Evolutionary conservation across 228 moss, liverwort and hornwort species (phyloP).

Genomic region (Sphagnum fallax): DNA sequence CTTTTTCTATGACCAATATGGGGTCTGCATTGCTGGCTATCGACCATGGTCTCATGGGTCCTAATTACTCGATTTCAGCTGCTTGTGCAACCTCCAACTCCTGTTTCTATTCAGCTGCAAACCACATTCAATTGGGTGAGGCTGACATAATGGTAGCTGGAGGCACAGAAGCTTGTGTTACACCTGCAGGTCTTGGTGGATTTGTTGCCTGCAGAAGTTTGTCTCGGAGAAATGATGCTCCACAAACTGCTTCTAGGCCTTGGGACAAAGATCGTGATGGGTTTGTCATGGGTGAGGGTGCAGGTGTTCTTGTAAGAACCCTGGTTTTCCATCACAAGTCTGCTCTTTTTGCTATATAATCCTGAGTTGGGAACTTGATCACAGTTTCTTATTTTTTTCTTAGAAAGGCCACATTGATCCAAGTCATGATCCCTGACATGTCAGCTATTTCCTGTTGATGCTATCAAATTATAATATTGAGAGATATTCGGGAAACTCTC

Average conservation of each 20-base stretch:
- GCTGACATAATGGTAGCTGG: constrained; percentile 95
- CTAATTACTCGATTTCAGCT: constrained; percentile 85
- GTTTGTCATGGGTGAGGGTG: constrained; percentile 98
- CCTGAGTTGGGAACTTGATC: too few species aligned
- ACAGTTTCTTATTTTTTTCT: too few species aligned
- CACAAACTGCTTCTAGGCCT: constrained; percentile 83
- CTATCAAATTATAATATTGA: too few species aligned
- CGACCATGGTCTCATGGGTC: constrained; percentile 91
- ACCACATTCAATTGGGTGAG: constrained; percentile 90
- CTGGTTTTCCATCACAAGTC: neutral
- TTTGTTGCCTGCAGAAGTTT: constrained; percentile 93
- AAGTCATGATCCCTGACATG: too few species aligned
- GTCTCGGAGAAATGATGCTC: constrained; percentile 83
- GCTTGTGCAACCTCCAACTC: constrained; percentile 95
- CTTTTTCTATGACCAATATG: constrained; percentile 95
- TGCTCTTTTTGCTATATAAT: too few species aligned
- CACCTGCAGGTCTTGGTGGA: constrained; percentile 84
- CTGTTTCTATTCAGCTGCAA: constrained; percentile 96
- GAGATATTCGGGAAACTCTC: too few species aligned
- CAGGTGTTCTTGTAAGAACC: constrained; percentile 78
- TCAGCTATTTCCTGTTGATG: too few species aligned
- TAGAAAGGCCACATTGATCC: too few species aligned
- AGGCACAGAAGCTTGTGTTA: constrained; percentile 87
- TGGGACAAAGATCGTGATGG: constrained; percentile 98
- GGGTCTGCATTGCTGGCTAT: constrained; percentile 89